phyloP scores from a whole-genome alignment of 2,329 filamentous ascomycete species.

The Colletotrichum orchidophilum region DNA sequence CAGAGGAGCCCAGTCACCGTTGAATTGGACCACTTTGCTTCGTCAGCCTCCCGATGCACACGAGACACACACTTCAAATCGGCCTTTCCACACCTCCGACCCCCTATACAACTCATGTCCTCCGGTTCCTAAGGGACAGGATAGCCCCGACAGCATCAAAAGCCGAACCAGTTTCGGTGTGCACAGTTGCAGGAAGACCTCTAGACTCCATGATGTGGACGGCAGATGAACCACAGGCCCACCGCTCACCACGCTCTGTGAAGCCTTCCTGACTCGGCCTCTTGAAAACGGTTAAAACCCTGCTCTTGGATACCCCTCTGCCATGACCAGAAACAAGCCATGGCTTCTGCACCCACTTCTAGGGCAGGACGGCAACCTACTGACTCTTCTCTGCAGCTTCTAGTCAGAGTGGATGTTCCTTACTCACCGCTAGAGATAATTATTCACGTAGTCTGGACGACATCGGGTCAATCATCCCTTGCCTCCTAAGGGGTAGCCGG shows the following conservation, averaged over 20 bases:
- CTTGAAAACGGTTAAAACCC: slow-evolving; percentile 5
- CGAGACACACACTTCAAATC: neutral
- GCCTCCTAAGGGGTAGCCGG: slow-evolving; percentile 1
- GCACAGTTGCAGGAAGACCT: neutral
- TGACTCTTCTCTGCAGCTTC: neutral
- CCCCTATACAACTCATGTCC: neutral
- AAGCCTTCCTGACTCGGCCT: neutral
- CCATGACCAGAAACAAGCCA: neutral
- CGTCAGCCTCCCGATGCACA: neutral
- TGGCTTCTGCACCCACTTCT: neutral
- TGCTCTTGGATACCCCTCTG: slow-evolving; percentile 5
- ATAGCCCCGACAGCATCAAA: slow-evolving; percentile 2
- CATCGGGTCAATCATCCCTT: slow-evolving; percentile 15
- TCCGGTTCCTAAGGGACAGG: slow-evolving; percentile 7
- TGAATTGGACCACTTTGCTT: slow-evolving; percentile 2
- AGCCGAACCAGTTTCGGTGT: neutral
- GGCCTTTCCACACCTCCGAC: neutral
- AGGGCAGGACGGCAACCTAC: neutral
- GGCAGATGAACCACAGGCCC: neutral
- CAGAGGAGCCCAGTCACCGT: neutral
- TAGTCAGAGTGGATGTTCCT: neutral
- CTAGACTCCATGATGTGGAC: neutral
- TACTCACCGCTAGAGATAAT: neutral
- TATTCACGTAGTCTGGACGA: neutral
- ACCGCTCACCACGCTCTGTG: neutral